Evolutionary conservation across 1,139 yeast genomes (phyloP).

Genomic region (Scheffersomyces quercinus): DNA sequence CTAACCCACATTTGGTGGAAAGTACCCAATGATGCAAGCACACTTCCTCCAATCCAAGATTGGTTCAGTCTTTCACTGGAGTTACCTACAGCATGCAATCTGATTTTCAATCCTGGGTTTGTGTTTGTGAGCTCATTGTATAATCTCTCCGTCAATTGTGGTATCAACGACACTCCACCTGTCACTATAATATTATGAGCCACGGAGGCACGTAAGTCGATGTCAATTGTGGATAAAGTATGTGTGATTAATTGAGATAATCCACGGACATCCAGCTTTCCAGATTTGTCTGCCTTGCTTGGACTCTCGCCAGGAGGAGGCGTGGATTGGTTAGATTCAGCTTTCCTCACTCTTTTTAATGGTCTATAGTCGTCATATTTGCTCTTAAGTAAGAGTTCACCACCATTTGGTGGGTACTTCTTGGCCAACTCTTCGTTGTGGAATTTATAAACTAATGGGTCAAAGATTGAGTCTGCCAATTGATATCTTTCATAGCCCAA

Average conservation of each 20-base stretch:
- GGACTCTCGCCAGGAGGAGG: slow-evolving; percentile 34
- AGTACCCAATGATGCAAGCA: slow-evolving; percentile 87
- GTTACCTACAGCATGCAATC: slow-evolving; percentile 88
- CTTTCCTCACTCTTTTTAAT: slow-evolving; percentile 57
- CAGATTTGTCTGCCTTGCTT: slow-evolving; percentile 6
- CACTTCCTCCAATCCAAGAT: slow-evolving; percentile 96
- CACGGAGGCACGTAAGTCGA: slow-evolving; percentile 84
- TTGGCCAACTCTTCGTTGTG: slow-evolving; percentile 19
- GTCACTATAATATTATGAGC: slow-evolving; percentile 92
- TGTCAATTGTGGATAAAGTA: slow-evolving; percentile 72
- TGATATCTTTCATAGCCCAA: slow-evolving; percentile 59
- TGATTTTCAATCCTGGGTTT: slow-evolving; percentile 89
- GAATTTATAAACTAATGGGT: slow-evolving; percentile 51
- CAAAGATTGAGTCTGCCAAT: slow-evolving; percentile 75
- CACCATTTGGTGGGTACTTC: slow-evolving; percentile 37
- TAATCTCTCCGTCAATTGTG: slow-evolving; percentile 82
- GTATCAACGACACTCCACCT: slow-evolving; percentile 86
- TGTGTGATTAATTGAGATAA: slow-evolving; percentile 69
- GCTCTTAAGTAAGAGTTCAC: slow-evolving; percentile 36
- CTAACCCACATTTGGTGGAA: slow-evolving; percentile 98
- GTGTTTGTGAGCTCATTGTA: slow-evolving; percentile 69
- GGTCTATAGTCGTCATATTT: slow-evolving; percentile 68
- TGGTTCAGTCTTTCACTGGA: slow-evolving; percentile 80
- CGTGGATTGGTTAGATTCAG: slow-evolving; percentile 39
- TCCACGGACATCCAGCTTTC: slow-evolving; percentile 37